These are phyloP conservation scores for Astrephomene gubernaculifera DNA, from an alignment of 139 green algal species.

Conservation along the genomic window DNA sequence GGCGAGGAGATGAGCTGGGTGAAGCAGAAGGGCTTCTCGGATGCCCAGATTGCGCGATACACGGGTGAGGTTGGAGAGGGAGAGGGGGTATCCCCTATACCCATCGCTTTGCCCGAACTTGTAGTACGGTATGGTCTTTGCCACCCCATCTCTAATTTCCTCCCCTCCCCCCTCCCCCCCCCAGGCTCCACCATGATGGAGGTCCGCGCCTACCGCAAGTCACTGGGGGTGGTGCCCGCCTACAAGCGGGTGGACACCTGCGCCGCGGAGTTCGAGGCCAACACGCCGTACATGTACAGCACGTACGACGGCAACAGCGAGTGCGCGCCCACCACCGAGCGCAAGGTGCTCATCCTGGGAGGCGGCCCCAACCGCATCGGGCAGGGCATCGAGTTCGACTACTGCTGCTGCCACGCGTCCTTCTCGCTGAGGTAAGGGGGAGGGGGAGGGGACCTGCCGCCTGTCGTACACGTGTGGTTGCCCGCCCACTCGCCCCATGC, in stretches of 20 bases:
- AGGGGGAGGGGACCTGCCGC: neutral
- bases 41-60: constrained; percentile 87
- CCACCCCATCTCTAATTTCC: too few relatives aligned
- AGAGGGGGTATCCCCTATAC: too few relatives aligned
- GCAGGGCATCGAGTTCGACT: constrained; percentile 99
- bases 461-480: too few relatives aligned
- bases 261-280: constrained; percentile 98
- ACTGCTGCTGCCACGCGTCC: constrained; percentile 99
- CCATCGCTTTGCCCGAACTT: too few relatives aligned
- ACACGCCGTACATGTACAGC: constrained; percentile 97
- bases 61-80: neutral
- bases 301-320: constrained; percentile 94
- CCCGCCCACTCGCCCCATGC: too few relatives aligned
- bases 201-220: constrained; percentile 76
- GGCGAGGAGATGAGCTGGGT: constrained; percentile 83
- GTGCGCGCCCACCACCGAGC: constrained; percentile 73
- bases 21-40: constrained; percentile 92
- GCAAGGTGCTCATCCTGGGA: constrained; percentile 98
- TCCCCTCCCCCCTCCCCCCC: too few relatives aligned
- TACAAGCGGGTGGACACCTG: constrained; percentile 99
- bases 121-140: too few relatives aligned
- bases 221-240: constrained; percentile 80
- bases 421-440: constrained; percentile 86
- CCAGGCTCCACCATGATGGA: constrained; percentile 57
- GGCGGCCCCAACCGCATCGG: constrained; percentile 99